phyloP scores from a whole-genome alignment of 805 yeast species.

The Pichia nanzhaoensis region DNA sequence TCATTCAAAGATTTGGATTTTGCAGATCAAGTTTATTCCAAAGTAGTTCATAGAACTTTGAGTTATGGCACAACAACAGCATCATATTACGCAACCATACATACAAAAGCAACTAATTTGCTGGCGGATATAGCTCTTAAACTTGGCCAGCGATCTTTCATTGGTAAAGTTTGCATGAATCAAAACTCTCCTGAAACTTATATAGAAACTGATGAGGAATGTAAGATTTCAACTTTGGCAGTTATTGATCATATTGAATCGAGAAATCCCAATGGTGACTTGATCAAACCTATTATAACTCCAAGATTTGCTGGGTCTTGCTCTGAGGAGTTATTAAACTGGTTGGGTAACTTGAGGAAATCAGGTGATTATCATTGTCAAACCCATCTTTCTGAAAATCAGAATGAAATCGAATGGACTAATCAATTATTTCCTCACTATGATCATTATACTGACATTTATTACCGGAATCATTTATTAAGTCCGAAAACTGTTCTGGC shows the following conservation, averaged over 20 bases:
- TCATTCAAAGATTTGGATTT: constrained; percentile 45
- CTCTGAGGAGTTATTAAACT: constrained; percentile 49
- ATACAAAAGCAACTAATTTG: constrained; percentile 63
- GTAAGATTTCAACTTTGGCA: constrained; percentile 45
- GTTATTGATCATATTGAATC: constrained; percentile 51
- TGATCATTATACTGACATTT: constrained; percentile 67
- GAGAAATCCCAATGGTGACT: constrained; percentile 46
- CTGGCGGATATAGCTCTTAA: constrained; percentile 65
- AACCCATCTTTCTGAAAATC: constrained; percentile 86
- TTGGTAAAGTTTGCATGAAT: constrained; percentile 95
- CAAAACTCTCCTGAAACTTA: constrained; percentile 70
- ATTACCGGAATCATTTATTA: constrained; percentile 55
- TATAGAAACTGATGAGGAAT: constrained; percentile 47
- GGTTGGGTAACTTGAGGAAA: constrained; percentile 55
- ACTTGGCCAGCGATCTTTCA: constrained; percentile 78
- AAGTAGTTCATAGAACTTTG: constrained; percentile 65
- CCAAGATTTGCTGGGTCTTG: constrained; percentile 95
- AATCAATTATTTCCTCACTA: constrained; percentile 63
- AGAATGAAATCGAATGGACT: constrained; percentile 70
- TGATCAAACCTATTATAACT: constrained; percentile 71
- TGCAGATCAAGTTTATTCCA: constrained; percentile 59
- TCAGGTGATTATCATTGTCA: constrained; percentile 59
- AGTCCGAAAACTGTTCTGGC: constrained; percentile 71
- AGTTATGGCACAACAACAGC: constrained; percentile 86
- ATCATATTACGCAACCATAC: constrained; percentile 85